Conservation (phyloP, 495 filamentous ascomycete species). For the Cenococcum geophilum region DNA sequence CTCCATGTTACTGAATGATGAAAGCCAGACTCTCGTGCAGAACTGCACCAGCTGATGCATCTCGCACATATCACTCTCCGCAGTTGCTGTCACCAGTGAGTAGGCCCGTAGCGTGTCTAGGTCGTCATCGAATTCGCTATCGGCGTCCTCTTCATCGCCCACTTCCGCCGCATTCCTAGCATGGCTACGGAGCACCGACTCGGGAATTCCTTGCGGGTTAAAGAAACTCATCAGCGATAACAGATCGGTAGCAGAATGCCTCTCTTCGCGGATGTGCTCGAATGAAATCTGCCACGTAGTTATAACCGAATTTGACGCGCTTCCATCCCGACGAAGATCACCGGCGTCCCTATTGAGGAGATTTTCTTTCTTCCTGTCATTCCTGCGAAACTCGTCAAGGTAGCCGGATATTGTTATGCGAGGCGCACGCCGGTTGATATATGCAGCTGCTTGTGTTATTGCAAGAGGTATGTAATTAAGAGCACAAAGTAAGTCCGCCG, state of each 20-base stretch:
- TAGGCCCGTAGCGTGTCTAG: constrained; percentile 28
- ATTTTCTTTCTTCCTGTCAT: constrained; percentile 4
- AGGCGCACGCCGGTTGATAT: constrained; percentile 11
- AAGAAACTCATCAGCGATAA: constrained; percentile 9
- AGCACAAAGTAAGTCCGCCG: constrained; percentile 8
- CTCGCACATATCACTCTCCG: constrained; percentile 3
- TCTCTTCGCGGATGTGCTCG: constrained; percentile 7
- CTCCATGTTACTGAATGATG: not conserved
- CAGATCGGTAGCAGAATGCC: constrained; percentile 4
- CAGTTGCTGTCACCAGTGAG: constrained; percentile 26
- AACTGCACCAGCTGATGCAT: constrained; percentile 21
- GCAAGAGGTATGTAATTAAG: constrained; percentile 24
- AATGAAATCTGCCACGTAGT: constrained; percentile 3
- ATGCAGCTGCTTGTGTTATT: constrained; percentile 16
- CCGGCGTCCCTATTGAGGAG: constrained; percentile 3
- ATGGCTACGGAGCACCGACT: not conserved
- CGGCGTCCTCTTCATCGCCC: not conserved
- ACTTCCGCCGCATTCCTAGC: not conserved
- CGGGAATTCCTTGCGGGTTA: constrained; percentile 13
- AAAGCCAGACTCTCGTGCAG: constrained; percentile 12
- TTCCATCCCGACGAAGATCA: constrained; percentile 8
- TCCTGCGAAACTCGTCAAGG: constrained; percentile 35
- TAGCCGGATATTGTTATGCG: constrained; percentile 29
- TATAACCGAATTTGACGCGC: constrained; percentile 3
- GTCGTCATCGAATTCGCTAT: constrained; percentile 19